Percentiles rank a stretch among this genome's conserved stretches.
Conservation (phyloP, 2,329 filamentous ascomycete species). For the Cercospora janseana region DNA sequence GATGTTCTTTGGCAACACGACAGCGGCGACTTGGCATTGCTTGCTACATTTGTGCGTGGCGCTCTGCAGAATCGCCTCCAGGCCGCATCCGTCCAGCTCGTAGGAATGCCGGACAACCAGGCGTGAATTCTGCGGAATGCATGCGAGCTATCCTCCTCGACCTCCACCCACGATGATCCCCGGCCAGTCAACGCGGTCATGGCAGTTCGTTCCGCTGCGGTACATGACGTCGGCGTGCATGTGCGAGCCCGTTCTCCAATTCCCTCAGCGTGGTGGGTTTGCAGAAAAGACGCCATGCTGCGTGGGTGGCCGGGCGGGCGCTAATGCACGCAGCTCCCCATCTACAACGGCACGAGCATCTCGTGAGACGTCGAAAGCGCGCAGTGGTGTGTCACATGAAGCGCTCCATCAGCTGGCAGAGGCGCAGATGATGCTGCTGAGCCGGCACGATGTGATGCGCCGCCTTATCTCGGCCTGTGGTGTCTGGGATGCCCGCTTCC, state of each 20-base stretch:
- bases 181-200: background rate
- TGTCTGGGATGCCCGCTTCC: slow-evolving; percentile 1
- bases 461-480: slow-evolving; percentile 9
- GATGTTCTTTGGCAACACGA: background rate
- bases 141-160: background rate
- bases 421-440: too few species aligned
- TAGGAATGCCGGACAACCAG: slow-evolving; percentile 2
- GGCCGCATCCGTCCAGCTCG: too few species aligned
- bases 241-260: too few species aligned
- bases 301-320: background rate
- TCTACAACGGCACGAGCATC: slow-evolving; percentile 1
- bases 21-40: background rate
- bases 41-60: too few species aligned
- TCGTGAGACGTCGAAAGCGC: background rate
- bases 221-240: slow-evolving; percentile 4
- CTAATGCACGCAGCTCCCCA: slow-evolving; percentile 7
- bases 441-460: too few species aligned
- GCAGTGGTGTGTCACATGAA: slow-evolving; percentile 13
- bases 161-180: background rate
- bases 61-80: background rate
- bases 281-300: background rate
- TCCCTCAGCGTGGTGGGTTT: too few species aligned
- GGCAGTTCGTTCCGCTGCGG: too few species aligned
- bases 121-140: too few species aligned
- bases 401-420: background rate